Evolutionary conservation across 1,284 basidiomycete species (phyloP), one percentile per base, ranked within the genome.

Genomic region (Thecaphora thlaspeos): DNA sequence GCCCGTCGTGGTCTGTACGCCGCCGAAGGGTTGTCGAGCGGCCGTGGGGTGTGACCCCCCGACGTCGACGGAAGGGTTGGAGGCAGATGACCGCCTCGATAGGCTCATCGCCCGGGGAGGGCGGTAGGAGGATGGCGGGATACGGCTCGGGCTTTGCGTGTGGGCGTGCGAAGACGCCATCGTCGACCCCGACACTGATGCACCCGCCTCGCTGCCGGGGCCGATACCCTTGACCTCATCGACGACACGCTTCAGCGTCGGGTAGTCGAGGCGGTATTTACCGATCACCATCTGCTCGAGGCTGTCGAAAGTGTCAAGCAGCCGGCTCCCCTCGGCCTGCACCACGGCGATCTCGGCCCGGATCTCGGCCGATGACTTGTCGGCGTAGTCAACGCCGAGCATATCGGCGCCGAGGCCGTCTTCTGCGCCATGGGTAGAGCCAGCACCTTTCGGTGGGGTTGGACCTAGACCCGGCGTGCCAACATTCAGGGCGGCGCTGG

Each of bases 301-400:
- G 17, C 47, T 40, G 3, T 40, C 42, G 30, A 70, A 72, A 2
- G 53, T 72, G 17, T 46, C 57, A 4, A 72, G 44, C 51, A 72
- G 55, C 18, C 70, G 51, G 26, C 54, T 46, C 23, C 68, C 64
- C 40, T 72, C 70, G 19, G 53, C 57, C 38, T 66, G 54, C 5
- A 72, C 68, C 15, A 70, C 66, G 22, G 47, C 43, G 14, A 70
- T 70, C 51, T 72, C 68, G 24, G 70, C 70, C 36, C 55, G 49
- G 24, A 72, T 63, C 49, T 72, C 70, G n/a, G 49, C 43, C n/a
- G 58, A 47, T 4, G 51, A 36, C 38, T 61, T 61, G 37, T 56
- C 55, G 4, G 48, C 52, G 43, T 71, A 70, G 54, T 68, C 61
- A 28, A 55, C 50, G 19, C 68, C 64, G 37, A 61, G 61, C 45